Conservation (phyloP, 495 filamentous ascomycete genomes). For the Halenospora varia region DNA sequence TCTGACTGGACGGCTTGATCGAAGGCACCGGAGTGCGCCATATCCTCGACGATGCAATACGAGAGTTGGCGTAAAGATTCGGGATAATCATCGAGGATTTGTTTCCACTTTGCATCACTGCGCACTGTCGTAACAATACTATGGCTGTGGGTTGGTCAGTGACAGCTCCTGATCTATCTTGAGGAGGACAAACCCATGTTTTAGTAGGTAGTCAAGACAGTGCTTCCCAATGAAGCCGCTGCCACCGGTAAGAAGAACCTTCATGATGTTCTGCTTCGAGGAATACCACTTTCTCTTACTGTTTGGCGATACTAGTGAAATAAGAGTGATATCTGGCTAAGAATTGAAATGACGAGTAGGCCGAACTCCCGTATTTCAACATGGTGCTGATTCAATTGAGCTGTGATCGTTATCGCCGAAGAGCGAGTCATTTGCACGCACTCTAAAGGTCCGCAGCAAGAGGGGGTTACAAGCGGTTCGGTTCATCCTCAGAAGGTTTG, state of each 20-base stretch:
- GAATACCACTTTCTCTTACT: neutral
- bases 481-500: too few relatives aligned
- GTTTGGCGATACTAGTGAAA: neutral
- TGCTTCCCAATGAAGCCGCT: conserved; percentile 78
- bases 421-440: too few relatives aligned
- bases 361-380: too few relatives aligned
- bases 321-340: too few relatives aligned
- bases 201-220: conserved; percentile 69
- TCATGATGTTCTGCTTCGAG: conserved; percentile 17
- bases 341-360: too few relatives aligned
- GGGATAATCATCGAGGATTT: conserved; percentile 55
- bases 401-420: too few relatives aligned
- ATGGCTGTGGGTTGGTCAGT: too few relatives aligned
- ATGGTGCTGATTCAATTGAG: too few relatives aligned
- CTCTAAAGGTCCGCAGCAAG: too few relatives aligned
- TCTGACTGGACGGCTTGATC: conserved; percentile 44
- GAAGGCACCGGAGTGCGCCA: conserved; percentile 81
- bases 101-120: conserved; percentile 69
- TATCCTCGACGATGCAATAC: conserved; percentile 78
- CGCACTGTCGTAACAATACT: conserved; percentile 83
- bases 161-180: too few relatives aligned
- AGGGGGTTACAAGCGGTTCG: too few relatives aligned
- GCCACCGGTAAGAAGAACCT: conserved; percentile 39
- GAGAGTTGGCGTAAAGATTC: conserved; percentile 67
- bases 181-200: too few relatives aligned